A percentile compares a stretch with the other conserved stretches of the same genome.
Evolutionary conservation across 2,329 filamentous ascomycete genomes (phyloP).

Genomic region (Akanthomyces dipterigenus): DNA sequence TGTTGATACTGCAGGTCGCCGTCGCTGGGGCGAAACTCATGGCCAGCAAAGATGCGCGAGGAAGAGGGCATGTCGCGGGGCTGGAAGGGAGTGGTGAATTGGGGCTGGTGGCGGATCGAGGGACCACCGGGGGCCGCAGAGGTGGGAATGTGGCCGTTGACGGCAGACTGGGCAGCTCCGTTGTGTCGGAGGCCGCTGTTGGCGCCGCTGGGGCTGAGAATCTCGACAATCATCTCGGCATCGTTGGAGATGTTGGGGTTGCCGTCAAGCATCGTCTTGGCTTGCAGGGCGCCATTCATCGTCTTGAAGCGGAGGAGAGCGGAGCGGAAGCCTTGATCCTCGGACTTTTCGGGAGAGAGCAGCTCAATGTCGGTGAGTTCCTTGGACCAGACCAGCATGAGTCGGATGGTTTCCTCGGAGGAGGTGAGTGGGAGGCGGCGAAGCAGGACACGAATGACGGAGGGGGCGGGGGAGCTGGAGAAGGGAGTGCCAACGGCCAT

Average conservation of each 20-base stretch:
- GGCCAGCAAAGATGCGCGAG: slow-evolving; percentile 42
- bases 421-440: slow-evolving; percentile 48
- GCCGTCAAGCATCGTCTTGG: slow-evolving; percentile 51
- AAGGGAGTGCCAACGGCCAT: slow-evolving; percentile 33
- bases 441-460: slow-evolving; percentile 40
- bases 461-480: slow-evolving; percentile 27
- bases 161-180: slow-evolving; percentile 14
- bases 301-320: slow-evolving; percentile 49
- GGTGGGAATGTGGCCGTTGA: slow-evolving; percentile 24
- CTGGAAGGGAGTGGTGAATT: slow-evolving; percentile 55
- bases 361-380: slow-evolving; percentile 47
- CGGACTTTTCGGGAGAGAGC: slow-evolving; percentile 40
- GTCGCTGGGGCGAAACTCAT: slow-evolving; percentile 52
- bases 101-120: slow-evolving; percentile 44
- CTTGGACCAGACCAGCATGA: slow-evolving; percentile 54
- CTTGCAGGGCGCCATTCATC: slow-evolving; percentile 46
- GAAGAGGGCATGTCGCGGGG: slow-evolving; percentile 56
- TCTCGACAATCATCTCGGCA: slow-evolving; percentile 50
- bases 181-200: slow-evolving; percentile 21
- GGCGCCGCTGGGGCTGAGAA: slow-evolving; percentile 39
- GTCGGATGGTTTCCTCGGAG: slow-evolving; percentile 44
- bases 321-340: slow-evolving; percentile 43
- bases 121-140: slow-evolving; percentile 32
- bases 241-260: slow-evolving; percentile 45
- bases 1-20: slow-evolving; percentile 49